phyloP scores from a whole-genome alignment of 495 filamentous ascomycete genomes.

The Neurospora intermedia region DNA sequence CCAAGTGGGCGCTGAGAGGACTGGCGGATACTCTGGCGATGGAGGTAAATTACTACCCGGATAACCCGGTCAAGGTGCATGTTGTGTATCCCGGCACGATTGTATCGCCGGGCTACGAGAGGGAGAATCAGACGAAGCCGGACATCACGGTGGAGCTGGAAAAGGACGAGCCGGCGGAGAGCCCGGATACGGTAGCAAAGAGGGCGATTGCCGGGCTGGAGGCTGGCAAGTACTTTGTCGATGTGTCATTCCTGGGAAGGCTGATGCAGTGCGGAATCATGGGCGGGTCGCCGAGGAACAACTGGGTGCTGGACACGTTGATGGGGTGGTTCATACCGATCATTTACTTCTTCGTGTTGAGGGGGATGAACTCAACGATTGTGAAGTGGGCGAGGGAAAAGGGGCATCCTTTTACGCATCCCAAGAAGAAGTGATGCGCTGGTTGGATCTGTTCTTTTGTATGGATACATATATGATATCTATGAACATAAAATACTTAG shows the following conservation, averaged over 20 bases:
- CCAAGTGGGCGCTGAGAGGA: slow-evolving; percentile 75
- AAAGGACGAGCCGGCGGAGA: slow-evolving; percentile 68
- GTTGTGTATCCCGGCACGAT: slow-evolving; percentile 82
- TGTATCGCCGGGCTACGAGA: slow-evolving; percentile 58
- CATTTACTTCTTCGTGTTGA: slow-evolving; percentile 50
- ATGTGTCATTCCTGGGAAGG: slow-evolving; percentile 56
- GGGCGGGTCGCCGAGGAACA: slow-evolving; percentile 49
- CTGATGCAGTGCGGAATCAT: slow-evolving; percentile 52
- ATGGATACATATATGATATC: not conserved
- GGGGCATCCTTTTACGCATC: slow-evolving; percentile 38
- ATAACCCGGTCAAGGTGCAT: slow-evolving; percentile 62
- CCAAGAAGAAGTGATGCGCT: slow-evolving; percentile 12
- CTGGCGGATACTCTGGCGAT: slow-evolving; percentile 74
- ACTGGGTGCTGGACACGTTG: slow-evolving; percentile 50
- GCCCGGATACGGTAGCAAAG: slow-evolving; percentile 62
- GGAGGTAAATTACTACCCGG: slow-evolving; percentile 72
- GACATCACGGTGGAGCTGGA: slow-evolving; percentile 72
- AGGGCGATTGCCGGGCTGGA: slow-evolving; percentile 65
- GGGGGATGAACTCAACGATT: slow-evolving; percentile 50
- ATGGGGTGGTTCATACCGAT: slow-evolving; percentile 44
- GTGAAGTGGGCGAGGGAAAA: slow-evolving; percentile 46
- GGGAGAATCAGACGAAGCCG: slow-evolving; percentile 75
- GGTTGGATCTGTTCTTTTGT: not conserved
- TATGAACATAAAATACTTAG: not conserved
- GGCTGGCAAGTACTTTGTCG: slow-evolving; percentile 65